These are phyloP conservation scores for Hyparrhenia diplandra DNA, from an alignment of 176 grass and related monocot species.

Conservation along the genomic window DNA sequence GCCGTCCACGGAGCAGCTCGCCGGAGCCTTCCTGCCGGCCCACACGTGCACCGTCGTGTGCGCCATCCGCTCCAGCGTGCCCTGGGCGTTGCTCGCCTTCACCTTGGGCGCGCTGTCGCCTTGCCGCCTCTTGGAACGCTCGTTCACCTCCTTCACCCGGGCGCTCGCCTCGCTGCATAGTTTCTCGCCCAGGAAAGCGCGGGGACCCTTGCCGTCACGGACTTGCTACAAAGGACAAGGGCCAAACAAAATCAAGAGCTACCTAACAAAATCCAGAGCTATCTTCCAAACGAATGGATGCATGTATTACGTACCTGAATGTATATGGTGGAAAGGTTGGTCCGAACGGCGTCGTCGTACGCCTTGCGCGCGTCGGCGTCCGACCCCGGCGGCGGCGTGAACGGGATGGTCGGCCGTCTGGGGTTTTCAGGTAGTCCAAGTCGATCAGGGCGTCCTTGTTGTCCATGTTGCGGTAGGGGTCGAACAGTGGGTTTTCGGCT, in stretches of 20 bases:
- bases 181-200: background rate
- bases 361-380: too few relatives aligned
- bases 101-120: background rate
- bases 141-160: background rate
- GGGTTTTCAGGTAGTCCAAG: constrained; percentile 21
- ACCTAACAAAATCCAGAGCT: too few relatives aligned
- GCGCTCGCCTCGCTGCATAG: background rate
- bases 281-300: too few relatives aligned
- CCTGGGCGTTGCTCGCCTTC: too few relatives aligned
- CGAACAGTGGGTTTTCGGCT: constrained; percentile 10
- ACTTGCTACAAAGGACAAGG: too few relatives aligned
- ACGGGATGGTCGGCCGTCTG: too few relatives aligned
- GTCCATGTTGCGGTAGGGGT: constrained; percentile 31
- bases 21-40: background rate
- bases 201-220: background rate
- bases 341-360: too few relatives aligned
- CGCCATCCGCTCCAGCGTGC: too few relatives aligned
- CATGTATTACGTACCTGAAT: too few relatives aligned
- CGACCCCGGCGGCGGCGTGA: too few relatives aligned
- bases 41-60: background rate
- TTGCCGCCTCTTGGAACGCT: background rate
- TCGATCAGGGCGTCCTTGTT: background rate
- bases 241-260: too few relatives aligned
- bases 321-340: too few relatives aligned
- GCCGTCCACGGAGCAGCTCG: background rate